phyloP scores from a whole-genome alignment of 345 rosid species.

The Cochlearia excelsa region DNA sequence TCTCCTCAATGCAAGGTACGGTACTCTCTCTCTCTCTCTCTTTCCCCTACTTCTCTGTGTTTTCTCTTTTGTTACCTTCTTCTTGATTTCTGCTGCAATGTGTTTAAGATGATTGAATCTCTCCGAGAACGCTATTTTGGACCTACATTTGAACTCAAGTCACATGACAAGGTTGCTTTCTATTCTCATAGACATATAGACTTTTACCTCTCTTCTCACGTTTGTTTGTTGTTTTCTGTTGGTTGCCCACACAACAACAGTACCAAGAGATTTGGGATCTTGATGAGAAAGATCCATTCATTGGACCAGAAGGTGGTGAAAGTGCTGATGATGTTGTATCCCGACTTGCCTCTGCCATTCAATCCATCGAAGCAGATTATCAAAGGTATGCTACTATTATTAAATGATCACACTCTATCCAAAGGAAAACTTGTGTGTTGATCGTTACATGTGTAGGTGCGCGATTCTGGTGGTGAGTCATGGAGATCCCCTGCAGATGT shows the following conservation, averaged over 20 bases:
- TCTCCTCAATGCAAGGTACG: constrained; percentile 75
- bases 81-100: too few relatives aligned
- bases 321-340: constrained; percentile 78
- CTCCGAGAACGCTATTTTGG: constrained; percentile 93
- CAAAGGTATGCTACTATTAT: constrained; percentile 45
- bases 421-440: too few relatives aligned
- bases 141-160: constrained; percentile 70
- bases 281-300: constrained; percentile 79
- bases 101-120: constrained; percentile 60
- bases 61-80: neutral
- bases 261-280: constrained; percentile 80
- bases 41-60: neutral
- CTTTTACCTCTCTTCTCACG: neutral
- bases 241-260: constrained; percentile 33
- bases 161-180: constrained; percentile 65
- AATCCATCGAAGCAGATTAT: constrained; percentile 58
- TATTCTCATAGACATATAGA: too few relatives aligned
- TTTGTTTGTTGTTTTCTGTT: constrained; percentile 1
- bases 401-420: too few relatives aligned
- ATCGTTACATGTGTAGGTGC: constrained; percentile 38
- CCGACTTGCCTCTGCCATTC: constrained; percentile 61
- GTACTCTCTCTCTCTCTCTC: neutral
- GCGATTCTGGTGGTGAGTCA: constrained; percentile 74
- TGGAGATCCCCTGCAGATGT: constrained; percentile 92
- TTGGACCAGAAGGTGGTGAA: constrained; percentile 75